Evolutionary conservation across 441 rosid species (phyloP).

Genomic region (Adansonia gregorii): DNA sequence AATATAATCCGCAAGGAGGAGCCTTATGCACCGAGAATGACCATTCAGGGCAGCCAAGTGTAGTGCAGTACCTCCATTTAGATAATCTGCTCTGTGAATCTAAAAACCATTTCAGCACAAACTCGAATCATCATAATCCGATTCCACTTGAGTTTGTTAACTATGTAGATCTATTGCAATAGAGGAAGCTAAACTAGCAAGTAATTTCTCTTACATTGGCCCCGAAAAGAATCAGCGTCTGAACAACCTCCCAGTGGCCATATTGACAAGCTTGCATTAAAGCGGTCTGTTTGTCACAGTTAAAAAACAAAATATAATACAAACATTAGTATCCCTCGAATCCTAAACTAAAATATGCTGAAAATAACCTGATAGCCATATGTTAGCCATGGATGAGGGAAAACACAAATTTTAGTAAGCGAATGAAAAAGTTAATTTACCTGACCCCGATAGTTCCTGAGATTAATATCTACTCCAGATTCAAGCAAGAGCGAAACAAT

Average conservation of each 20-base stretch:
- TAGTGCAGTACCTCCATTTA: slow-evolving; percentile 93
- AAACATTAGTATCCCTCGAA: slow-evolving; percentile 14
- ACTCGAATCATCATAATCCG: slow-evolving; percentile 24
- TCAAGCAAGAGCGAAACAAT: slow-evolving; percentile 88
- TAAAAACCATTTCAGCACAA: slow-evolving; percentile 33
- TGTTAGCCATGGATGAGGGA: background rate
- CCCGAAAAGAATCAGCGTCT: slow-evolving; percentile 76
- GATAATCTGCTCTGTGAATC: slow-evolving; percentile 90
- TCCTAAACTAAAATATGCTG: background rate
- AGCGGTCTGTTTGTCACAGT: slow-evolving; percentile 63
- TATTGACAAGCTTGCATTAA: slow-evolving; percentile 99
- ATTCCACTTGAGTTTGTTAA: slow-evolving; percentile 17
- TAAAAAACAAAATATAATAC: background rate
- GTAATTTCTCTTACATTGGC: slow-evolving; percentile 75
- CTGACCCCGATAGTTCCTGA: slow-evolving; percentile 97
- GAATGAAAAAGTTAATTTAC: slow-evolving; percentile 38
- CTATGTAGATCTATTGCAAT: background rate
- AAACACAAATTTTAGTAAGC: slow-evolving; percentile 3
- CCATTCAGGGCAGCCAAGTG: slow-evolving; percentile 95
- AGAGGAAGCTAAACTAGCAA: background rate
- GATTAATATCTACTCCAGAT: slow-evolving; percentile 95
- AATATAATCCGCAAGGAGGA: slow-evolving; percentile 78
- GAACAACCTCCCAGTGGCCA: slow-evolving; percentile 98
- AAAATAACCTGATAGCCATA: background rate
- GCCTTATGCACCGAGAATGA: slow-evolving; percentile 79